These are phyloP conservation scores for Cladochytrium tenue DNA, from an alignment of 371 early-diverging fungal species.

Conservation along the genomic window DNA sequence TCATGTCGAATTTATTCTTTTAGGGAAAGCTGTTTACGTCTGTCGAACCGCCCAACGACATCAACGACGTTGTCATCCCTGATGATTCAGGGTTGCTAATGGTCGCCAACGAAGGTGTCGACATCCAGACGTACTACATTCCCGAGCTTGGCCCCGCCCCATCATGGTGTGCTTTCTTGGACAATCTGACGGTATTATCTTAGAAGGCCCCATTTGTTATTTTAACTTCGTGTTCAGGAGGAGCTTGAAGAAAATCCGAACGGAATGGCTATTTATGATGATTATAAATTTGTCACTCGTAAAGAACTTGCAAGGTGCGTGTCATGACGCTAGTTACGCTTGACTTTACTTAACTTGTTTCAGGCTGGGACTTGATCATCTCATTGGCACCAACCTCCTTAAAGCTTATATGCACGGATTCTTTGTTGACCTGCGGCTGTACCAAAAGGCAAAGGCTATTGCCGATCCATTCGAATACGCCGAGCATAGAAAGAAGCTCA, in stretches of 20 bases:
- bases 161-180: constrained; percentile 93
- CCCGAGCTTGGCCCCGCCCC: constrained; percentile 95
- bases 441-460: constrained; percentile 91
- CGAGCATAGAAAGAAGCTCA: constrained; percentile 75
- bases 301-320: constrained; percentile 70
- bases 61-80: constrained; percentile 90
- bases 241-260: constrained; percentile 93
- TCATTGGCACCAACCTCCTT: constrained; percentile 90
- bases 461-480: constrained; percentile 97
- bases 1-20: background rate
- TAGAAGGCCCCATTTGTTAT: background rate
- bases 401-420: constrained; percentile 98
- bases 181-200: constrained; percentile 78
- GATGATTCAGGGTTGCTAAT: constrained; percentile 88
- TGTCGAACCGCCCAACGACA: constrained; percentile 86
- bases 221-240: constrained; percentile 49
- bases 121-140: constrained; percentile 92
- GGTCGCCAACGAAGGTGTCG: constrained; percentile 91
- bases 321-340: constrained; percentile 2
- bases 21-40: constrained; percentile 83
- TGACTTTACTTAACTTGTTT: too few relatives aligned
- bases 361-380: constrained; percentile 86
- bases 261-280: constrained; percentile 82
- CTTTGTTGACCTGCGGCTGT: constrained; percentile 92
- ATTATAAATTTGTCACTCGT: constrained; percentile 95